Base-by-base conservation (phyloP, 2,329 filamentous ascomycete species). In the Aspergillus fumigatiaffinis region DNA sequence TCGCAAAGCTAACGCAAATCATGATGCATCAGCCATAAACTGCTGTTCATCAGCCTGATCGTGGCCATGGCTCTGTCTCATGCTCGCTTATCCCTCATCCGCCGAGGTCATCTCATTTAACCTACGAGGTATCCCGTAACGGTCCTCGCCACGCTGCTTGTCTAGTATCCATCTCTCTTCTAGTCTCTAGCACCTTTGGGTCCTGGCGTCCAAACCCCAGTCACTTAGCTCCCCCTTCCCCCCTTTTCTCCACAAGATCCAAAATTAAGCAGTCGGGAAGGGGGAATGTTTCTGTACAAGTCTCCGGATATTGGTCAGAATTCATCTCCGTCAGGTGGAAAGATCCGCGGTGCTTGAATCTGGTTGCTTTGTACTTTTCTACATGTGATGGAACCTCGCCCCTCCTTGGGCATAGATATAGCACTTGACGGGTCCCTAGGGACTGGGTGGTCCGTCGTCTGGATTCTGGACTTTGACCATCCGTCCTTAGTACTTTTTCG, bases 381-480 rank as follows among this genome's bases (percentile, higher is more conserved):
- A 60, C 59, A 61, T 61, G 59, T 61, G 59, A 61, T 49, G 49
- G 53, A 25, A 41, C 38, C 52, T 44, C 23, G 48, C 56, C 49
- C 52, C 44, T 42, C 44, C 51, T 35, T n/a, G 42, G 26, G 56
- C 14, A 25, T 44, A 35, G 46, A 46, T 51, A 58, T 58, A 60
- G 52, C n/a, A 47, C 23, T 23, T 47, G 5, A 58, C 14, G 28
- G 51, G 35, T 44, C 55, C n/a, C 42, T 32, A 25, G 29, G 50
- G 29, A 42, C 47, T 32, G 25, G 46, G 26, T 28, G 44, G 50
- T 14, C 42, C 47, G 51, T 23, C 32, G 44, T 38, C 26, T 44
- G 4, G 28, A 51, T 29, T 46, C 53, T 42, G 49, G 51, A 32
- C 48, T 52, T 38, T 44, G 29, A 49, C 55, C 17, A 32, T 53